Conservation (phyloP, 2,329 filamentous ascomycete genomes). For the Teratosphaeria gauchensis region DNA sequence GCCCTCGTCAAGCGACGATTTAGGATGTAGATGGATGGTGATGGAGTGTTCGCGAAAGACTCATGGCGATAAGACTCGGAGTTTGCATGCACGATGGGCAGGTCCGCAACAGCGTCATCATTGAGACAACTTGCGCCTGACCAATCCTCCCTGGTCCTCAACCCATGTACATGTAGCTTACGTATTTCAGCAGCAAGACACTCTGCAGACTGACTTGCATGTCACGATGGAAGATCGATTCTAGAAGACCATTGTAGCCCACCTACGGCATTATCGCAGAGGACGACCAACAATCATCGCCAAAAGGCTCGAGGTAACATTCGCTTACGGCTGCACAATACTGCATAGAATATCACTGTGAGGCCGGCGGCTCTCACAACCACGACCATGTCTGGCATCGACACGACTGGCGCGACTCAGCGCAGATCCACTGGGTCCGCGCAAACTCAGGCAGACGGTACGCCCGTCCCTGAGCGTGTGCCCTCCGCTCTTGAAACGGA, state of each 20-base stretch:
- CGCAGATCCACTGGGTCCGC: not conserved
- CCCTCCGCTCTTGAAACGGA: constrained; percentile 7
- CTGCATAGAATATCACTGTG: not conserved
- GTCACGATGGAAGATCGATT: not conserved
- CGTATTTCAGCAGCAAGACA: not conserved
- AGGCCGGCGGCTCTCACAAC: too few species aligned
- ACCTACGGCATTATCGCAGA: constrained; percentile 3
- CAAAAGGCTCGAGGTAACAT: not conserved
- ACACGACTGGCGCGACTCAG: not conserved
- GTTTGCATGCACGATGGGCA: not conserved
- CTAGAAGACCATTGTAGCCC: not conserved
- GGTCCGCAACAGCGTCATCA: not conserved
- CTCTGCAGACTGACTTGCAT: not conserved
- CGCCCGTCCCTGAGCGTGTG: constrained; percentile 1
- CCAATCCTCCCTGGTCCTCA: constrained; percentile 4
- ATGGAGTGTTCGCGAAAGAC: not conserved
- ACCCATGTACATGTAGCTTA: not conserved
- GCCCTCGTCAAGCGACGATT: not conserved
- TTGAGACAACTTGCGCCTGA: not conserved
- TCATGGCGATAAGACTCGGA: not conserved
- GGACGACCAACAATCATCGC: constrained; percentile 1
- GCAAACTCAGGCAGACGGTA: not conserved
- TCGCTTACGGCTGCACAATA: not conserved
- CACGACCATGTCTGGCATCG: not conserved
- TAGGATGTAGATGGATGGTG: not conserved